Base-by-base conservation (phyloP, 169 alveolate species). In the Eimeria praecox region DNA sequence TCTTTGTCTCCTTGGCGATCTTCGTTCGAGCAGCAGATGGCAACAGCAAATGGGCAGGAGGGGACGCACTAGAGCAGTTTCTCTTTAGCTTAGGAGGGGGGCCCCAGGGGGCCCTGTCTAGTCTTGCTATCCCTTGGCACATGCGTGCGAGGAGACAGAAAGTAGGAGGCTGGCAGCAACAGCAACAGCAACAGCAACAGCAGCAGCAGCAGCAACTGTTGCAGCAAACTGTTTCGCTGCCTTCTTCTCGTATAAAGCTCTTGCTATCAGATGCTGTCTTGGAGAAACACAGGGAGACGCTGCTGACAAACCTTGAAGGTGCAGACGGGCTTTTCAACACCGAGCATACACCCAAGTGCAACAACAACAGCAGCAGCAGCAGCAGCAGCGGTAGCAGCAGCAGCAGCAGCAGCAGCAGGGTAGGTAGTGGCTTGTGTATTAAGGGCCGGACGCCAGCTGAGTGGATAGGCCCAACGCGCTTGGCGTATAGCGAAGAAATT, bases 31-130 rank as follows among this genome's bases (percentile, higher is more conserved):
- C 56, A 0, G 85, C 85, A n/a, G 85, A 73, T 38, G 85, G 56
- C 85, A 64, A 30, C 77, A 73, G 85, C 85, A 8, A 24, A 24
- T 73, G 85, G 85, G 20, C 85, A 24, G 85, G 52, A 35, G 85
- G 85, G n/a, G 85, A 73, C n/a, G 85, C 85, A 14, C 20, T 73
- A 35, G 85, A 73, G 52, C 54, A 40, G 38, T 73, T 73, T 73
- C 85, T 73, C 85, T 73, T 73, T 73, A 27, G 30, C n/a, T 38
- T 73, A 22, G 85, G 56, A 24, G 85, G 85, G 44, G 56, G 52
- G 20, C 77, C 77, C 18, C 77, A 14, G 12, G 46, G 44, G 44
- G 44, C 12, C 85, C 46, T 27, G 52, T 2, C 33, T 18, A 10
- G 8, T 0, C 52, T 24, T 30, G 46, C 85, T 27, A 9, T 22